Base-by-base conservation (phyloP, 345 rosid genomes). In the Populus nigra region DNA sequence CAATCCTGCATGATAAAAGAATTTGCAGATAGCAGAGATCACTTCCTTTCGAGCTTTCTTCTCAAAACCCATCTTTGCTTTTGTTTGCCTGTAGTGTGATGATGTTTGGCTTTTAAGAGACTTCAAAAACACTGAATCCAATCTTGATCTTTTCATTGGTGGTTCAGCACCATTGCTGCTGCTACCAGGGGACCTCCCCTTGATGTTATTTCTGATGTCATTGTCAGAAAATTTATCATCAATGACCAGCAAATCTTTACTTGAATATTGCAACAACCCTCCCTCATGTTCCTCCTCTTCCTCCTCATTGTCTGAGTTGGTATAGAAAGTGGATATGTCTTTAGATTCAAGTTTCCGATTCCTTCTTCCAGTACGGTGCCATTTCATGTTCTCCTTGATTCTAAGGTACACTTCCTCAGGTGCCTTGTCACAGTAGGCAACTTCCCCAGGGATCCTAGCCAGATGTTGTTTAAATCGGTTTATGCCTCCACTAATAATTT, bases 371-470 rank as follows among this genome's bases (percentile, higher is more conserved):
- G 91, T 85, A 38, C 92, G 90, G 79, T 91, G 94, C 94, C 94
- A 91, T 72, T 88, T 91, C 91, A 91, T 88, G 70, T 91, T 91
- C 84, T 91, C 94, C 84, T 88, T 91, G 47, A 92, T 90, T 88
- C 86, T 89, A 55, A 78, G 85, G 82, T 85, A 92, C 47, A 89
- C 92, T 71, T 90, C 94, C 83, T 92, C 94, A 31, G 93, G 91
- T 62, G 92, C 93, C 59, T 79, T 83, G 76, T 90, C 88, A 81
- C 97, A 92, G 9, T 82, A 84, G 17, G 94, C 90, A 29, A 92
- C 93, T 83, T 92, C 97, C 49, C 94, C 97, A 70, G 94, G 94
- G 78, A 90, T 92, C 80, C 93, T 90, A 22, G 97, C 97, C 7
- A 92, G 86, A 70, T 90, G 94, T 81, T 91, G 94, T 80, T 92